phyloP scores from a whole-genome alignment of 163 green algal species.

The Chlamydomonas reinhardtii region DNA sequence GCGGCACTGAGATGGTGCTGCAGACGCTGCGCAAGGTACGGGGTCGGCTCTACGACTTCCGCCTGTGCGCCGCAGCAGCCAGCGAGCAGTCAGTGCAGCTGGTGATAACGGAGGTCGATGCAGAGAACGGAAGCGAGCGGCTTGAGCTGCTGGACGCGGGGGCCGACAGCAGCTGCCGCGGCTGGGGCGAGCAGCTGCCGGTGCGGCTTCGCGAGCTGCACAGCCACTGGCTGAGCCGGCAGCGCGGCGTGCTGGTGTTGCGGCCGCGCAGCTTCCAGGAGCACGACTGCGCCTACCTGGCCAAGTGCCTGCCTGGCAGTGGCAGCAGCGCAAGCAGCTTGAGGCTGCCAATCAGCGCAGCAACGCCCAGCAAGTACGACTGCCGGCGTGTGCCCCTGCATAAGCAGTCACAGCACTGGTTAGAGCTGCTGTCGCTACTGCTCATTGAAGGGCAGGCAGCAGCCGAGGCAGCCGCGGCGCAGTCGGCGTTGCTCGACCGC shows the following conservation, averaged over 20 bases:
- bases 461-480: too few species aligned
- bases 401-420: conserved; percentile 45
- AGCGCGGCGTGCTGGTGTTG: conserved; percentile 55
- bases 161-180: conserved; percentile 19
- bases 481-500: conserved; percentile 43
- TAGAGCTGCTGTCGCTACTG: conserved; percentile 5
- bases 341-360: too few species aligned
- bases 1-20: neutral
- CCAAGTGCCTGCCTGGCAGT: neutral
- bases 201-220: conserved; percentile 61
- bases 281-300: conserved; percentile 54
- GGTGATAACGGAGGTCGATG: conserved; percentile 39
- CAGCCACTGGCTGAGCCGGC: conserved; percentile 73
- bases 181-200: conserved; percentile 67
- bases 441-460: neutral
- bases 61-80: neutral
- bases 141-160: conserved; percentile 70
- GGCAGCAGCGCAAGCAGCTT: neutral
- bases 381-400: conserved; percentile 61
- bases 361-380: neutral
- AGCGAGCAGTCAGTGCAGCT: neutral
- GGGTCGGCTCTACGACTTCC: conserved; percentile 56
- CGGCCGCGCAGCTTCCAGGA: conserved; percentile 55
- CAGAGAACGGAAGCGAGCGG: neutral
- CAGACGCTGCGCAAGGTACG: conserved; percentile 38